phyloP scores from a whole-genome alignment of 2,329 filamentous ascomycete species.

The Penicillium sp. region DNA sequence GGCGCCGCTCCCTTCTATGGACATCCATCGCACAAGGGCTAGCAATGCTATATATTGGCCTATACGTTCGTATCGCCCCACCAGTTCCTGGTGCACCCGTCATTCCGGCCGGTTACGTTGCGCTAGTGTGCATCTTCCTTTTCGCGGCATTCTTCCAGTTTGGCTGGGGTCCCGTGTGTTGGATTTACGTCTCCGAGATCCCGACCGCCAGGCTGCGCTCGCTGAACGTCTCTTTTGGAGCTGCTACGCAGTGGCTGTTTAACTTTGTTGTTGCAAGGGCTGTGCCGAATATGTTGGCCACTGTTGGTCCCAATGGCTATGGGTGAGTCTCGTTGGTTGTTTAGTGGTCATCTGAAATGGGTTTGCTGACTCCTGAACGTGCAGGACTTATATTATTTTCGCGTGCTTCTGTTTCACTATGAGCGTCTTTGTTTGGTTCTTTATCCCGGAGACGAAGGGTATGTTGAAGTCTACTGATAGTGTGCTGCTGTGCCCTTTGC shows the following conservation, averaged over 20 bases:
- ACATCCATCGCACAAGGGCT: constrained; percentile 60
- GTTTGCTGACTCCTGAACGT: constrained; percentile 33
- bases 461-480: constrained; percentile 13
- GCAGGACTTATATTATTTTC: constrained; percentile 66
- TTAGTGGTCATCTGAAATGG: constrained; percentile 17
- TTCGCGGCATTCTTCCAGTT: constrained; percentile 69
- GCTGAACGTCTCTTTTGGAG: constrained; percentile 64
- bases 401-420: constrained; percentile 63
- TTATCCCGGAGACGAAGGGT: constrained; percentile 72
- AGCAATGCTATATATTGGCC: constrained; percentile 67
- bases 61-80: constrained; percentile 53
- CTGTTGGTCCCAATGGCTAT: constrained; percentile 49
- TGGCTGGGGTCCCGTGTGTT: constrained; percentile 68
- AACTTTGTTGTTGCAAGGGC: constrained; percentile 69
- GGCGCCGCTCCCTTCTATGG: constrained; percentile 60
- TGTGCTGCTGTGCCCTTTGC: neutral
- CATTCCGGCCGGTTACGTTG: constrained; percentile 64
- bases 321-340: constrained; percentile 37
- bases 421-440: constrained; percentile 63
- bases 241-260: constrained; percentile 69
- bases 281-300: constrained; percentile 64
- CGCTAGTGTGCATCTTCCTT: constrained; percentile 67
- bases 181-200: constrained; percentile 70
- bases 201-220: constrained; percentile 63
- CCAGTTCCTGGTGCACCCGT: constrained; percentile 54